A percentile compares a stretch with the other conserved stretches of the same genome.
phyloP scores from a whole-genome alignment of 768 basidiomycete genomes.

The Peribolospora kevripleyi region DNA sequence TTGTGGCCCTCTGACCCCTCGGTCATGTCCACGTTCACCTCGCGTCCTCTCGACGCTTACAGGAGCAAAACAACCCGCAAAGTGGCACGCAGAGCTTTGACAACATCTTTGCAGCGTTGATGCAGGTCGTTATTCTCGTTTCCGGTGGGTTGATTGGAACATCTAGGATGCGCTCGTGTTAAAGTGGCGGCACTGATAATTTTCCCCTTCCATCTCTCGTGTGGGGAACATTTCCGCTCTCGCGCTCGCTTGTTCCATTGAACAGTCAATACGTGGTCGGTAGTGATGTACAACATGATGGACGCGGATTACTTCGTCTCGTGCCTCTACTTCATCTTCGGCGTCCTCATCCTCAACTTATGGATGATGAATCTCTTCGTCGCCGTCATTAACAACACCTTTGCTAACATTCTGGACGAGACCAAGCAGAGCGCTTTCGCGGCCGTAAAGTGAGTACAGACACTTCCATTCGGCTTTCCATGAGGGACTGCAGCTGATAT shows the following conservation, averaged over 20 bases:
- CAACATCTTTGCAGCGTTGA: conserved; percentile 49
- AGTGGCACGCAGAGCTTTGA: conserved; percentile 56
- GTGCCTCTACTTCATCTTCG: conserved; percentile 61
- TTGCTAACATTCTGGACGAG: conserved; percentile 59
- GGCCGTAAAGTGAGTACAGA: conserved; percentile 26
- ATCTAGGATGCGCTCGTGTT: neutral
- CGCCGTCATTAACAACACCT: conserved; percentile 85
- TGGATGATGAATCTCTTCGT: conserved; percentile 32
- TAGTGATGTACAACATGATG: conserved; percentile 61
- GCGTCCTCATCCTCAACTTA: conserved; percentile 69
- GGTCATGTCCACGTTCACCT: too few relatives aligned
- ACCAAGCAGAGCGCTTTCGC: conserved; percentile 84
- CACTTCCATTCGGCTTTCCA: neutral
- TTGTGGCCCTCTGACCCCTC: too few relatives aligned
- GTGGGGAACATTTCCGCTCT: conserved; percentile 19
- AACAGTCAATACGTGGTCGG: conserved; percentile 20
- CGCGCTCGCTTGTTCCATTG: conserved; percentile 4
- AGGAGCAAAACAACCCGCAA: conserved; percentile 37
- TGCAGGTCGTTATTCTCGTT: conserved; percentile 68
- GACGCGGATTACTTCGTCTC: conserved; percentile 77
- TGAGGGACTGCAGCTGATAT: neutral
- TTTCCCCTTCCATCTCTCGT: neutral
- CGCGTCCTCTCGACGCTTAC: conserved; percentile 16
- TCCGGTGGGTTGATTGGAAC: conserved; percentile 29
- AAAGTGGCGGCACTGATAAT: neutral